Conservation (phyloP, 1,284 basidiomycete genomes). For the Sanghuangporus baumii region DNA sequence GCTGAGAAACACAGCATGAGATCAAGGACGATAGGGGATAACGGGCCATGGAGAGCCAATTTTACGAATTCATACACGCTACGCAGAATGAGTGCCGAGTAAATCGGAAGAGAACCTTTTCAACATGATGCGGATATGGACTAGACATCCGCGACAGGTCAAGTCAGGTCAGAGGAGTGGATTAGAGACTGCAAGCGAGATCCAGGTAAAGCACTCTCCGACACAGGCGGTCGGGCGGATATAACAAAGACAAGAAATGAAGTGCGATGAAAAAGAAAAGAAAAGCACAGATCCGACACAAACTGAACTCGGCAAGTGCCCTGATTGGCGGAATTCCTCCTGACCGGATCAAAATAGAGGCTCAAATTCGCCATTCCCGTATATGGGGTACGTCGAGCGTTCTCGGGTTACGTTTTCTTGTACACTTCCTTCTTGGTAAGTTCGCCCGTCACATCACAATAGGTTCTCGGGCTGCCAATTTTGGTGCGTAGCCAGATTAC, state of each 20-base stretch:
- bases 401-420: neutral
- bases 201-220: neutral
- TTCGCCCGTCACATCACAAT: neutral
- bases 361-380: neutral
- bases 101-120: neutral
- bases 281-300: neutral
- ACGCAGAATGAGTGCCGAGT: neutral
- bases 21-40: neutral
- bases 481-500: neutral
- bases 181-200: neutral
- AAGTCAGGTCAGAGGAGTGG: slow-evolving; percentile 1
- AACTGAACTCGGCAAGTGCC: neutral
- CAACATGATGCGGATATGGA: neutral
- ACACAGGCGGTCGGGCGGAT: neutral
- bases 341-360: slow-evolving; percentile 1
- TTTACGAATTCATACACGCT: neutral
- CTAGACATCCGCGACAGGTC: neutral
- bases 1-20: neutral
- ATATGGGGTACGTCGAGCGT: neutral
- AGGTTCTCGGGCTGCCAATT: neutral
- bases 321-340: neutral
- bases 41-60: neutral
- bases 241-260: neutral
- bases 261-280: neutral
- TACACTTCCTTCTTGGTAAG: neutral